Percentiles rank a stretch among this genome's conserved stretches.
Evolutionary conservation across 208 protist species (phyloP).

Genomic region (Leishmania braziliensis): DNA sequence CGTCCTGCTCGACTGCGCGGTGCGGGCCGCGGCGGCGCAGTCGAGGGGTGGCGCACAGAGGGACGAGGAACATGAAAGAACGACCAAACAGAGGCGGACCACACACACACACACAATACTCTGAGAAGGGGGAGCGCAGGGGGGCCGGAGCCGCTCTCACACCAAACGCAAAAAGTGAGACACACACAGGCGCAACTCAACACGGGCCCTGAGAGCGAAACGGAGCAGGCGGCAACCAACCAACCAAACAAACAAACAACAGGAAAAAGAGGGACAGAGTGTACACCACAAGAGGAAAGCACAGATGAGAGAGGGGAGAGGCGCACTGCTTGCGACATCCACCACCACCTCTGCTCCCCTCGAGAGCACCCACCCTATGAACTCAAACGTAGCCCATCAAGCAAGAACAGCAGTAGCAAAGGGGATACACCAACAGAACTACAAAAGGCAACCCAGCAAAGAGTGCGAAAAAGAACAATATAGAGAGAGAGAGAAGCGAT

Average conservation of each 20-base stretch:
- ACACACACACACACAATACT: too few relatives aligned
- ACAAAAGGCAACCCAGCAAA: conserved; percentile 10
- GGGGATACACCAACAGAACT: neutral
- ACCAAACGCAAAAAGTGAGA: too few relatives aligned
- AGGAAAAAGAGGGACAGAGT: neutral
- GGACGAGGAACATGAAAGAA: too few relatives aligned
- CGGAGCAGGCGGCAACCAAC: too few relatives aligned
- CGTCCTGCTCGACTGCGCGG: too few relatives aligned
- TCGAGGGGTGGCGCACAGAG: too few relatives aligned
- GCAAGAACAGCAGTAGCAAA: neutral
- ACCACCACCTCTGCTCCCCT: neutral
- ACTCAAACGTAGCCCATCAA: neutral
- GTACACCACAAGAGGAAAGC: neutral
- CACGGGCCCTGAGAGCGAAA: neutral
- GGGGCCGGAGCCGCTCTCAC: too few relatives aligned
- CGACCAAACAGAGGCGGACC: too few relatives aligned
- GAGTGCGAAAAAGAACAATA: neutral
- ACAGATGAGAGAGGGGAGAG: neutral
- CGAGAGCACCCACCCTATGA: neutral
- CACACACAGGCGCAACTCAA: neutral
- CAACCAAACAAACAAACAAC: neutral
- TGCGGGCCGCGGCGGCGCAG: too few relatives aligned
- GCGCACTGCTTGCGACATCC: neutral
- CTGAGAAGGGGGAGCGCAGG: too few relatives aligned
- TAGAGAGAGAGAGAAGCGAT: neutral